A percentile compares a stretch with the other conserved stretches of the same genome.
Conservation (phyloP, 768 basidiomycete species). For the Pleurotus citrinopileatus region DNA sequence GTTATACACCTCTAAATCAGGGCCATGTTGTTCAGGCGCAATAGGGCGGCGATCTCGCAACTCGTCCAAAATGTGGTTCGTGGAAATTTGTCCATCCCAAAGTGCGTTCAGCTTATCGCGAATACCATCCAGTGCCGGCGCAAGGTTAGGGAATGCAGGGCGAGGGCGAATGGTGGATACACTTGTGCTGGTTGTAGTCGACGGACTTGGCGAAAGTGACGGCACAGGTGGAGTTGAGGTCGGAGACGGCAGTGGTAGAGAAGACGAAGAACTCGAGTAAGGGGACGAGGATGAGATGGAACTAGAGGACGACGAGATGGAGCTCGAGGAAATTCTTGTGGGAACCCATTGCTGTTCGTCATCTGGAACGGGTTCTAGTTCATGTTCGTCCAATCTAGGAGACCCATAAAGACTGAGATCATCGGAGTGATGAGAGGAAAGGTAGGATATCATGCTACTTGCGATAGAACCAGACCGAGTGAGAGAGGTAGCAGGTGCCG, state of each 20-base stretch:
- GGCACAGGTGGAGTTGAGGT: slow-evolving; percentile 29
- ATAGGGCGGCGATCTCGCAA: slow-evolving; percentile 44
- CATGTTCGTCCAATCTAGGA: background rate
- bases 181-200: slow-evolving; percentile 27
- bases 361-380: background rate
- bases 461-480: slow-evolving; percentile 35
- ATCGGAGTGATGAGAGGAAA: slow-evolving; percentile 72
- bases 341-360: background rate
- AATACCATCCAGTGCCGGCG: slow-evolving; percentile 54
- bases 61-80: slow-evolving; percentile 61
- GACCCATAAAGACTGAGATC: slow-evolving; percentile 37
- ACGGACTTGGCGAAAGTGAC: slow-evolving; percentile 34
- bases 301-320: slow-evolving; percentile 11
- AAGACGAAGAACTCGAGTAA: slow-evolving; percentile 17
- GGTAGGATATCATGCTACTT: slow-evolving; percentile 38
- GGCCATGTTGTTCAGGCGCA: slow-evolving; percentile 23
- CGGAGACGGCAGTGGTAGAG: slow-evolving; percentile 29
- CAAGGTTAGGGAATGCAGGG: slow-evolving; percentile 40
- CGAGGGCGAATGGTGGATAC: slow-evolving; percentile 29
- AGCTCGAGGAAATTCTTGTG: slow-evolving; percentile 13
- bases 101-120: slow-evolving; percentile 58
- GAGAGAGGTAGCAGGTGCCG: slow-evolving; percentile 22
- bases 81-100: slow-evolving; percentile 57
- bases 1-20: slow-evolving; percentile 36
- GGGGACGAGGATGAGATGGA: slow-evolving; percentile 31